Evolutionary conservation across 164 flowering plant genomes (phyloP).

Genomic region (Vitis labrusca): DNA sequence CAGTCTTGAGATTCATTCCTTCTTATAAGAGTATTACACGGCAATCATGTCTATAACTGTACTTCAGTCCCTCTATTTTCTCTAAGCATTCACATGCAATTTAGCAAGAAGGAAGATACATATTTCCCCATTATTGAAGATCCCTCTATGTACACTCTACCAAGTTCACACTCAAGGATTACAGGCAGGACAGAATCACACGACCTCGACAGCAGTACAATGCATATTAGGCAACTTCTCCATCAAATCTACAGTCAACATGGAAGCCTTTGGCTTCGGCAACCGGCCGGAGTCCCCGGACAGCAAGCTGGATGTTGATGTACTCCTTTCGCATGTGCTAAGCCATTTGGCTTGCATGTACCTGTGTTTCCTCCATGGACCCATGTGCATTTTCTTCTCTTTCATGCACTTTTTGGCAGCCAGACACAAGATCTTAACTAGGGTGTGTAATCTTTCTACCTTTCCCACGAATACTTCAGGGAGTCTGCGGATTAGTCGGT

Average conservation of each 20-base stretch:
- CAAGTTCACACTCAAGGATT: too few relatives aligned
- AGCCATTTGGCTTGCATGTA: conserved; percentile 96
- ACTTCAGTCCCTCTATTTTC: too few relatives aligned
- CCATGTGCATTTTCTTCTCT: conserved; percentile 89
- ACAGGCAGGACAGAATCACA: conserved; percentile 15
- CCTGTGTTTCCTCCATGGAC: conserved; percentile 88
- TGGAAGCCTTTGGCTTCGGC: conserved; percentile 43
- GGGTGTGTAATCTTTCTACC: conserved; percentile 45
- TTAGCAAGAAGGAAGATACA: too few relatives aligned
- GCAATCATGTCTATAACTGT: too few relatives aligned
- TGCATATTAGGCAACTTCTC: conserved; percentile 37
- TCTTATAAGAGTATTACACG: too few relatives aligned
- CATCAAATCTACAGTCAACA: conserved; percentile 52
- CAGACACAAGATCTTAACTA: conserved; percentile 61
- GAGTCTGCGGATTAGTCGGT: conserved; percentile 40
- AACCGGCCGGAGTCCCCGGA: neutral
- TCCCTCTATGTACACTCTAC: too few relatives aligned
- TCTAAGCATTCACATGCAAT: too few relatives aligned
- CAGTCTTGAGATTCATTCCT: too few relatives aligned
- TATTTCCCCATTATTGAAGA: too few relatives aligned
- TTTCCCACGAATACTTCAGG: conserved; percentile 87
- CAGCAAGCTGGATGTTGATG: conserved; percentile 12
- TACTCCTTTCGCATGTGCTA: conserved; percentile 21
- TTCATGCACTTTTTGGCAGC: conserved; percentile 89
- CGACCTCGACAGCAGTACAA: conserved; percentile 41